Evolutionary conservation across 306 rosid genomes (phyloP), one percentile per base, ranked within the genome.

Genomic region (Hippophae tibetana): DNA sequence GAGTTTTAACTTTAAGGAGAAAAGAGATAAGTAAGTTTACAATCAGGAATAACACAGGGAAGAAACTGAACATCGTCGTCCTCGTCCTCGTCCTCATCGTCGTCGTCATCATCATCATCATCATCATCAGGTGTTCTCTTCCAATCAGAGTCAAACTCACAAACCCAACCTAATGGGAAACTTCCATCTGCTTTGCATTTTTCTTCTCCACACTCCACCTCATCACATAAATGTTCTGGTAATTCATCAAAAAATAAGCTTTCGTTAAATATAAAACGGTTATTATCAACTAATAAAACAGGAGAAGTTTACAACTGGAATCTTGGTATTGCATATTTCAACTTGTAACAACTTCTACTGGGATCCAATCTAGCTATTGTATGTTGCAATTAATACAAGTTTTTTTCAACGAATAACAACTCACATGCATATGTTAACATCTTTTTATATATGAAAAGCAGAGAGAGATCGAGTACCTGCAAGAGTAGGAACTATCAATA

Each of bases 1-100:
- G 38, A 31, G 38, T 31, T 31, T 31, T 2, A 31, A 31, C 23
- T 18, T 18, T 18, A 18, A 18, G 38, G 38, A 31, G 38, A 40
- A 45, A 14, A 56, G 46, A 26, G 42, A 61, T 10, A 13, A n/a
- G 8, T 43, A 10, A 60, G 26, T 9, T 64, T 77, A 90, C 97
- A 90, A 41, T 82, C 11, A 10, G 97, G 97, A 61, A 90, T 82
- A 64, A 86, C 97, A 63, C 97, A 86, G 5, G 97, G 97, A 49
- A 86, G 97, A 65, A 86, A 86, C 42, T 62, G 60, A 58, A 18
- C 18, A 18, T 18, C 65, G 68, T 18, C 18, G 18, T 18, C 18
- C 18, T 18, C 18, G 18, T 18, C 18, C 0, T 18, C 18, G 18
- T 18, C 18, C 18, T 18, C 18, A 0, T 18, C 18, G 18, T 18